These are phyloP conservation scores for Calonectria honghensis DNA, from an alignment of 2,329 filamentous ascomycete genomes.

Conservation along the genomic window DNA sequence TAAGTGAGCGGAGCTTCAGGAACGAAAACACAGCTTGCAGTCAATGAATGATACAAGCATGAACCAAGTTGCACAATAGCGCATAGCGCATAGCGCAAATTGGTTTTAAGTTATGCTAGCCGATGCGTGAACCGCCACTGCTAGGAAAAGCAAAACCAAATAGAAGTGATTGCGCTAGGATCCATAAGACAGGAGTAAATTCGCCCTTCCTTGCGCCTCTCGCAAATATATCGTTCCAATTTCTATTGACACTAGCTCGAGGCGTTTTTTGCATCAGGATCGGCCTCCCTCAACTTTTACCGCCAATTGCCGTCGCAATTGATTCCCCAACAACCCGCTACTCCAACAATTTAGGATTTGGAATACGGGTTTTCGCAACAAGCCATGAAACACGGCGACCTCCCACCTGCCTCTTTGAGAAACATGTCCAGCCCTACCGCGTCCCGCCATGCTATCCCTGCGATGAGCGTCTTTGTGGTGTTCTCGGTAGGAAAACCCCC, in stretches of 20 bases:
- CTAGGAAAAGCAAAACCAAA: neutral
- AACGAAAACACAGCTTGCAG: neutral
- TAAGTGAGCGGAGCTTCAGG: neutral
- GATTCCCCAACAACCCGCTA: neutral
- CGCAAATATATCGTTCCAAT: neutral
- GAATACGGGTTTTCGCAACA: neutral
- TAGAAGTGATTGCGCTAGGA: neutral
- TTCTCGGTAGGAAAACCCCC: neutral
- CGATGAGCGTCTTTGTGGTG: constrained; percentile 15
- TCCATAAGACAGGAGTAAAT: neutral
- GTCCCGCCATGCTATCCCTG: constrained; percentile 3
- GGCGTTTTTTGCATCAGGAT: neutral
- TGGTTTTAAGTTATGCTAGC: neutral
- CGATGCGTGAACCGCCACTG: neutral
- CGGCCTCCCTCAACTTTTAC: neutral
- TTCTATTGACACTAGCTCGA: neutral
- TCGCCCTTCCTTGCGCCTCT: neutral
- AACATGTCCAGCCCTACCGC: constrained; percentile 7
- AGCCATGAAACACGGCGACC: neutral
- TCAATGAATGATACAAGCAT: neutral
- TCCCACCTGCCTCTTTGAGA: constrained; percentile 20
- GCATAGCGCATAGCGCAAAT: neutral
- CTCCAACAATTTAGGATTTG: constrained; percentile 2
- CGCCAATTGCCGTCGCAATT: neutral
- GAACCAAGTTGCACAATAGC: neutral